Base-by-base conservation (phyloP, 2,329 filamentous ascomycete genomes). In the Monilinia aucupariae region DNA sequence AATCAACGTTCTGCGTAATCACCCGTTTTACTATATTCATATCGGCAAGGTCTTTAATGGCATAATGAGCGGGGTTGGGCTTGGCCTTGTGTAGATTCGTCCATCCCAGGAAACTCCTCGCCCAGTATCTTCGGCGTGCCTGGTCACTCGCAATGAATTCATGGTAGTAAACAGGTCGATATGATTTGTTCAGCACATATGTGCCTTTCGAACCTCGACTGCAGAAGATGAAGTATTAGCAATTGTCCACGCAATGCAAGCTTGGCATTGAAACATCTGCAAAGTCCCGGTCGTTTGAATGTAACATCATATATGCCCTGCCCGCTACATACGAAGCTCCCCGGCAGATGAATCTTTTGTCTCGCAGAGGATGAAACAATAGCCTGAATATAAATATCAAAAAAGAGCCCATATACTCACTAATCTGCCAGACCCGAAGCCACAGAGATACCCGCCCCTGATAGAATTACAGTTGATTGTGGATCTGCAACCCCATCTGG, bases 1-100 rank as follows among this genome's bases (percentile, higher is more conserved):
- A 96, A 77, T 99, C 94, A 59, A 99, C 94, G 73, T 97, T 97
- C 74, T 99, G 94, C 48, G 94, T 97, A 69, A 99, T 86, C 64
- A 97, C 90, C 60, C 80, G 85, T 63, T 82, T 83, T 49, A 97
- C 79, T 56, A 92, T 76, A 2, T 92, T 92, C 68, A 94, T 78
- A 5, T 82, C 76, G 3, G 85, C 89, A 43, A 97, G 78, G 67
- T 88, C 82, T 59, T 84, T 81, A 63, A 97, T 83, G 2, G 92
- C 91, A 73, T 84, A 81, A 77, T 99, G 94, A 2, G 86, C 87
- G 3, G 79, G 78, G 72, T 97, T 97, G 15, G 93, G 92, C 64
- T 78, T 79, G n/a, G 91, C 90, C 66, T 85, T 87, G 71, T 89
- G 79, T 68, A 97, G 78, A 51, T 85, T 91, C 4, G 90, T 87